phyloP scores from a whole-genome alignment of 352 stramenopile species.

The Phytophthora sojae region DNA sequence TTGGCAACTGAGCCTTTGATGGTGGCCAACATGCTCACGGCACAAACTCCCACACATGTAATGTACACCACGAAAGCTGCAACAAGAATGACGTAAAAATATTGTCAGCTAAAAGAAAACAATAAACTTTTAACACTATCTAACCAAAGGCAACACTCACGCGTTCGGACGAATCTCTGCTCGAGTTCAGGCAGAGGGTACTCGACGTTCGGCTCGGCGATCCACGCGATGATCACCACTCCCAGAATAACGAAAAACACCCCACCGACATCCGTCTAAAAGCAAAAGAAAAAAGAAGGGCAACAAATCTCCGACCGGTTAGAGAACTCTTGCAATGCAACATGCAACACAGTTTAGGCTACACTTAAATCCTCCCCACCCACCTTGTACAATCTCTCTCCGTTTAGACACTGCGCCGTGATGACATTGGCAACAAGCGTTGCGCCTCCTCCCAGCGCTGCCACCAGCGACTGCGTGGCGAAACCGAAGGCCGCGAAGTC shows the following conservation, averaged over 20 bases:
- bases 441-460: slow-evolving; percentile 81
- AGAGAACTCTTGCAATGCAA: slow-evolving; percentile 4
- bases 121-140: slow-evolving; percentile 1
- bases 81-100: neutral
- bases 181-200: slow-evolving; percentile 89
- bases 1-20: slow-evolving; percentile 90
- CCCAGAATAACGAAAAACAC: slow-evolving; percentile 89
- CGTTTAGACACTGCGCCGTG: slow-evolving; percentile 87
- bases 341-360: neutral
- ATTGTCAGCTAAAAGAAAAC: neutral
- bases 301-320: slow-evolving; percentile 1
- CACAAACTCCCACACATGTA: slow-evolving; percentile 70
- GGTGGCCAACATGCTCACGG: slow-evolving; percentile 87
- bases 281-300: slow-evolving; percentile 1
- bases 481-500: slow-evolving; percentile 93
- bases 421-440: slow-evolving; percentile 91
- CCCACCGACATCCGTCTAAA: slow-evolving; percentile 78
- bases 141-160: slow-evolving; percentile 33
- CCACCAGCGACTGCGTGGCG: slow-evolving; percentile 90
- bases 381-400: slow-evolving; percentile 76
- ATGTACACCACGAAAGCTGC: slow-evolving; percentile 85
- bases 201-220: slow-evolving; percentile 86
- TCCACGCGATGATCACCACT: slow-evolving; percentile 88
- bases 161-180: slow-evolving; percentile 77
- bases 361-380: neutral